A percentile compares a stretch with the other conserved stretches of the same genome.
These are phyloP conservation scores for Aspergillus brunneoviolaceus DNA, from an alignment of 2,329 filamentous ascomycete genomes.

Conservation along the genomic window DNA sequence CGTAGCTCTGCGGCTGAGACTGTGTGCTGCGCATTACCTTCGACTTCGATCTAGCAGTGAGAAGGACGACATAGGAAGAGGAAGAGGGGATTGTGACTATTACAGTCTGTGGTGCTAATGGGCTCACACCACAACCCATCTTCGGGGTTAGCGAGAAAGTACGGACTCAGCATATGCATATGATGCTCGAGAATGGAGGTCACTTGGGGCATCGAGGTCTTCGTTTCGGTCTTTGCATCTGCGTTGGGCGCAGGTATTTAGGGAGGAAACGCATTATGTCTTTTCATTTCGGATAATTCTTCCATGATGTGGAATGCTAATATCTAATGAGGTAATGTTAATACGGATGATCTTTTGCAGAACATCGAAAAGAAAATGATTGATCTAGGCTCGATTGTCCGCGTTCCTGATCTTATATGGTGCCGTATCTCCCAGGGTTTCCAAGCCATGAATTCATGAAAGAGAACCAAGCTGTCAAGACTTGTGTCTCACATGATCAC, in stretches of 20 bases:
- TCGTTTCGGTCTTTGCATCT: neutral
- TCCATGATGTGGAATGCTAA: neutral
- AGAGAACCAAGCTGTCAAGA: neutral
- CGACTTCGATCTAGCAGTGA: neutral
- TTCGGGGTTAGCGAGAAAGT: neutral
- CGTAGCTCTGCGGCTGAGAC: neutral
- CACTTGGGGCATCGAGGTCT: neutral
- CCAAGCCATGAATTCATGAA: neutral
- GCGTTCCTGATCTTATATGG: neutral
- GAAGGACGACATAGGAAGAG: neutral
- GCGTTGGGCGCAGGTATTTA: neutral
- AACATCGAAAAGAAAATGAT: neutral
- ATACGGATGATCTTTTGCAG: neutral
- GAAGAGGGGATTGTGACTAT: neutral
- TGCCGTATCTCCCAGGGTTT: neutral
- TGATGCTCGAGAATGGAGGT: neutral
- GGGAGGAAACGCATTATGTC: neutral
- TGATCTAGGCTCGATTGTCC: neutral
- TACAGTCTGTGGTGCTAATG: neutral
- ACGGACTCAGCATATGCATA: neutral
- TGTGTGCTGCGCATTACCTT: neutral
- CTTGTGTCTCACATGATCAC: neutral
- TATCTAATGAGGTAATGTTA: neutral
- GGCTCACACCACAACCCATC: neutral
- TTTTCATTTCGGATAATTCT: neutral